Conservation (phyloP, 805 yeast genomes). For the Saccharomycopsis vini region DNA sequence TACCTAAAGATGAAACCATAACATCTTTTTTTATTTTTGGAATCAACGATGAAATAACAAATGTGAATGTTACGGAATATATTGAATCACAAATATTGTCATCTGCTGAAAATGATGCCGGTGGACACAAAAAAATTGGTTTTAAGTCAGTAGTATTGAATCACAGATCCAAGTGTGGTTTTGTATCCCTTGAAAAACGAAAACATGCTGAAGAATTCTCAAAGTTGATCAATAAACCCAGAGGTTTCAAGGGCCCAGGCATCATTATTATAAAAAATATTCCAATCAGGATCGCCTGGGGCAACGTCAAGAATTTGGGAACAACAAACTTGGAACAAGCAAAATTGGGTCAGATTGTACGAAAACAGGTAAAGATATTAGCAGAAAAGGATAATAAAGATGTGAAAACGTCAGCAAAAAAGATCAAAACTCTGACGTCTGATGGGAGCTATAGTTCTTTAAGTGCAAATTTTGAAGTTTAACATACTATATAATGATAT, state of each 20-base stretch:
- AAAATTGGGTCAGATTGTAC: constrained; percentile 42
- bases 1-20: constrained; percentile 34
- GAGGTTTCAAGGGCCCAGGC: constrained; percentile 25
- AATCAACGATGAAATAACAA: constrained; percentile 55
- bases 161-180: constrained; percentile 58
- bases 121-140: constrained; percentile 13
- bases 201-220: constrained; percentile 42
- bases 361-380: constrained; percentile 43
- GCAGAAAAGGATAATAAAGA: constrained; percentile 31
- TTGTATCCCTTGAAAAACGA: constrained; percentile 42
- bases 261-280: constrained; percentile 28
- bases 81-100: constrained; percentile 29
- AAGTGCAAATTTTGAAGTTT: too few species aligned
- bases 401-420: too few species aligned
- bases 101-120: too few species aligned
- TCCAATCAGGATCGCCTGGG: constrained; percentile 51
- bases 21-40: constrained; percentile 71
- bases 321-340: constrained; percentile 34
- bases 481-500: too few species aligned
- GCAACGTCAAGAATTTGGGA: constrained; percentile 37
- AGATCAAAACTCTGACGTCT: too few species aligned
- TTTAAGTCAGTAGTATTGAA: constrained; percentile 41
- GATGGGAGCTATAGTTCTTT: too few species aligned
- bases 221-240: constrained; percentile 18
- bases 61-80: constrained; percentile 45